Base-by-base conservation (phyloP, 495 filamentous ascomycete genomes). In the Penicillium canariense region DNA sequence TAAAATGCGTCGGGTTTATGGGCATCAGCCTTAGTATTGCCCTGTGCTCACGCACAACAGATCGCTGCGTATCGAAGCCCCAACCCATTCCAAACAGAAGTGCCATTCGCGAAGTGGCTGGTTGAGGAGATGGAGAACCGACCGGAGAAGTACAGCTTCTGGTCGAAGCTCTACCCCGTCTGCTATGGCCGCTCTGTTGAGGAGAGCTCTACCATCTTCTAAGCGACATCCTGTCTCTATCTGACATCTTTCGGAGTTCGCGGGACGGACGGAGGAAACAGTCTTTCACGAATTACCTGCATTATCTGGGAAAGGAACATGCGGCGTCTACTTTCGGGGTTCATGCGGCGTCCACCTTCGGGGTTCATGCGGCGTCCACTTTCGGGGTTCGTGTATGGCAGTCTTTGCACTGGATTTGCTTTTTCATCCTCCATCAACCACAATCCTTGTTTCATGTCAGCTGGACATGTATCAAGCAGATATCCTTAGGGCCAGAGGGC, bases 121-220 rank as follows among this genome's bases (percentile, higher is more conserved):
- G 52, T 70, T 14, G 54, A 61, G 9, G 50, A 63, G 28, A 65
- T 60, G 50, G 59, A 67, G 17, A 54, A 36, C 10, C 56, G 56
- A 28, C 56, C 65, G 3, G 53, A 46, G 6, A 38, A 68, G 55
- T 74, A 62, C 50, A 50, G 18, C 3, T 74, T 74, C 47, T 74
- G 73, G 73, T 62, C 58, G 2, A 60, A 54, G 52, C 49, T 76
- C 39, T 76, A 70, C 55, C 70, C 68, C 9, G 35, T 74, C 47
- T 76, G 71, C 61, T 70, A 73, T 51, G 61, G 59, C 14, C 63
- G 66, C 43, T 65, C 58, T 18, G 62, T 74, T 14, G 53, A 69
- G 15, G 50, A 71, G 60, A 71, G 67, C 26, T 55, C 68, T 28
- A 44, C 52, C 31, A 36, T 65, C 25, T 30, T 46, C 14, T 46